A percentile compares a stretch with the other conserved stretches of the same genome.
Evolutionary conservation across 73 alveolate genomes (phyloP).

Genomic region (Stentor coeruleus): DNA sequence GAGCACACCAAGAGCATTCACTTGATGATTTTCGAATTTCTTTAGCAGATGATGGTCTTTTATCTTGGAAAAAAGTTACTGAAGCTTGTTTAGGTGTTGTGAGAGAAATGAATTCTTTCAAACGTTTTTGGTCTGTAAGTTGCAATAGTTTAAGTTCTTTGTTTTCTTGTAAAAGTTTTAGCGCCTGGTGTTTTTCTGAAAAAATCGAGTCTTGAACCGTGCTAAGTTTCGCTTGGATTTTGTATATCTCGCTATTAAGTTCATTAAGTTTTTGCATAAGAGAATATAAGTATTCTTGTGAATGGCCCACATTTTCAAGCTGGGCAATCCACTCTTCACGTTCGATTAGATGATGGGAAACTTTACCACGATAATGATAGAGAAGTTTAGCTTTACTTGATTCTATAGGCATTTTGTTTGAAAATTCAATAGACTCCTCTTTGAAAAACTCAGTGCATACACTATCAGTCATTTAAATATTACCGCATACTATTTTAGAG

Average conservation of each 20-base stretch:
- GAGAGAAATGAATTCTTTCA: neutral
- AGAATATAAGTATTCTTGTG: neutral
- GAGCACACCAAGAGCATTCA: slow-evolving; percentile 22
- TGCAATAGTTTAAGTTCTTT: neutral
- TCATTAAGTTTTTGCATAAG: neutral
- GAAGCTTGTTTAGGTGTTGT: neutral
- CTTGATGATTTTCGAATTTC: neutral
- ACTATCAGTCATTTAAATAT: slow-evolving; percentile 15
- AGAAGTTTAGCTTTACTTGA: neutral
- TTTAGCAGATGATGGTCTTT: neutral
- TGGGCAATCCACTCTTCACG: slow-evolving; percentile 13
- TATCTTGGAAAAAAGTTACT: slow-evolving; percentile 11
- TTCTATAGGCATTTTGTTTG: neutral
- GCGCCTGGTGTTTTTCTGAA: neutral
- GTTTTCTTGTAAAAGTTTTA: slow-evolving; percentile 22
- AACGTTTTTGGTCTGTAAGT: neutral
- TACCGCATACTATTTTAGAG: too few species aligned
- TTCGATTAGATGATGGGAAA: neutral
- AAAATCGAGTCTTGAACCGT: neutral
- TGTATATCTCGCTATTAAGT: neutral
- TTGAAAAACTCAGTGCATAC: slow-evolving; percentile 23
- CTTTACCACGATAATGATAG: neutral
- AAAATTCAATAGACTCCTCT: neutral
- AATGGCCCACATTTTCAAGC: neutral
- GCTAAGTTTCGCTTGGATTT: neutral